Base-by-base conservation (phyloP, 805 yeast species). In the Saccharomycopsis amapae region DNA sequence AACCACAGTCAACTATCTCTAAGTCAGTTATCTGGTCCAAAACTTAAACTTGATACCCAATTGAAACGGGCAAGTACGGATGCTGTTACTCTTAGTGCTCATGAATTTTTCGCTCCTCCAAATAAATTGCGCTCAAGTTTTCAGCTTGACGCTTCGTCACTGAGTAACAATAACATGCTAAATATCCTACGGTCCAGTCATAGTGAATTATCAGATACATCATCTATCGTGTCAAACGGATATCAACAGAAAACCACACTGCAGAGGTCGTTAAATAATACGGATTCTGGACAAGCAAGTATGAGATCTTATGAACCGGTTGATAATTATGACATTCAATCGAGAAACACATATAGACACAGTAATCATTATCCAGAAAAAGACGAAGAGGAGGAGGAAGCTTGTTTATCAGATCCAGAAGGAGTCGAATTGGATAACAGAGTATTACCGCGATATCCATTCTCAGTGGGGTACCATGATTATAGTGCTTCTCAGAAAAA, bases 301-400 rank as follows among this genome's bases (percentile, higher is more conserved):
- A 23, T 12, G 39, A 4, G 24, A 23, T 10, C 39, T 35, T 6
- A 25, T 25, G 31, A 25, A 23, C 6, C 15, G 7, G 7, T 6
- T 5, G 31, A 24, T 23, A 6, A 23, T 24, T 28, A 24, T 24
- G 31, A 37, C 4, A n/a, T 10, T 23, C 7, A 13, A 5, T 10
- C 7, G 7, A 17, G 6, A 6, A 5, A 35, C n/a, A 10, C 19
- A 7, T 7, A 32, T n/a, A 52, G 28, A 9, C 38, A 20, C 13
- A 53, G 45, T 23, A 60, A 55, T 35, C 51, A 33, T n/a, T 4
- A 30, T 40, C 5, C 9, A 3, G 45, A 41, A 33, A 33, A 32
- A 33, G 20, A 41, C 28, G 23, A 40, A 5, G 5, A 15, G 4
- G 34, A 17, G 4, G 10, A 18, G 17, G 43, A 30, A 20, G 26